phyloP scores from a whole-genome alignment of 768 basidiomycete species.

The Rhizopogon salebrosus region DNA sequence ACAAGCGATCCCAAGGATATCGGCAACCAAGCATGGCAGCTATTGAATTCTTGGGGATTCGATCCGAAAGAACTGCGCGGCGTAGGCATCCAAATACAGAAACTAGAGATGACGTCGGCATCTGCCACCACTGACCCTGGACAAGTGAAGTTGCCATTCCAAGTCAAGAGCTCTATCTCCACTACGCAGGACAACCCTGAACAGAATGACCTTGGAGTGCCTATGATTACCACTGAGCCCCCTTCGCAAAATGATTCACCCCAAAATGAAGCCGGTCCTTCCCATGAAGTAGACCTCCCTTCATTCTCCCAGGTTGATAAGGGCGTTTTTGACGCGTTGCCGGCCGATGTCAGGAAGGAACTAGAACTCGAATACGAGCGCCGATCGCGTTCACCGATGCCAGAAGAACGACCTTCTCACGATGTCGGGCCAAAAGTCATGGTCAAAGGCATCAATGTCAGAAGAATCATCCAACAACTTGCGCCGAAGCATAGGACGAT shows the following conservation, averaged over 20 bases:
- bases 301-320: slow-evolving; percentile 74
- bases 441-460: slow-evolving; percentile 39
- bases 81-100: slow-evolving; percentile 86
- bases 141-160: slow-evolving; percentile 63
- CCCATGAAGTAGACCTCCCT: slow-evolving; percentile 43
- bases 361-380: slow-evolving; percentile 63
- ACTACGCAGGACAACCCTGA: background rate
- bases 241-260: slow-evolving; percentile 28
- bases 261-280: background rate
- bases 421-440: slow-evolving; percentile 9
- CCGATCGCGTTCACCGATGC: slow-evolving; percentile 48
- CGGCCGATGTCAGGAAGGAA: slow-evolving; percentile 63
- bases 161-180: slow-evolving; percentile 8
- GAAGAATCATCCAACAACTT: slow-evolving; percentile 59
- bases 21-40: slow-evolving; percentile 69
- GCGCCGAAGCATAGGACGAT: slow-evolving; percentile 47
- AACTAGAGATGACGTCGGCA: slow-evolving; percentile 57
- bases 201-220: slow-evolving; percentile 1
- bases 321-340: slow-evolving; percentile 65
- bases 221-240: slow-evolving; percentile 24
- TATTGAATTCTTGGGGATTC: slow-evolving; percentile 69
- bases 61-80: slow-evolving; percentile 88
- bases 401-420: slow-evolving; percentile 5
- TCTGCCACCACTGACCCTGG: slow-evolving; percentile 34
- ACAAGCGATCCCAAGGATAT: slow-evolving; percentile 73